phyloP scores from a whole-genome alignment of 108 stramenopile genomes.

The Skeletonema marinoi region DNA sequence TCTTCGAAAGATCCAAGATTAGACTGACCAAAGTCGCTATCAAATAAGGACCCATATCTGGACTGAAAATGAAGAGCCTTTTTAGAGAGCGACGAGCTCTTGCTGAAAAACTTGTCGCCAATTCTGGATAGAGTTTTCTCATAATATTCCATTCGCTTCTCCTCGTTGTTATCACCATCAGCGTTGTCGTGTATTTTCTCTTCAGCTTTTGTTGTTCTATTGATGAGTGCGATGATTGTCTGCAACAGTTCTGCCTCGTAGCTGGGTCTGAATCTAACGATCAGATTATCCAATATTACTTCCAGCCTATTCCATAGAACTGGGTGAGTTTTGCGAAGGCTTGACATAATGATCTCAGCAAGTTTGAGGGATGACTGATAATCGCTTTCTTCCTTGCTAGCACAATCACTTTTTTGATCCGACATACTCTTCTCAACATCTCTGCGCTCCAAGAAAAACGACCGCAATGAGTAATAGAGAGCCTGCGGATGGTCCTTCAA shows the following conservation, averaged over 20 bases:
- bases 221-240: slow-evolving; percentile 79
- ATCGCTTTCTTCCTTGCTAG: slow-evolving; percentile 25
- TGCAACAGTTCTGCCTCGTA: slow-evolving; percentile 91
- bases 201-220: slow-evolving; percentile 60
- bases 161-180: slow-evolving; percentile 50
- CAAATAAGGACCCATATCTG: slow-evolving; percentile 66
- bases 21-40: slow-evolving; percentile 60
- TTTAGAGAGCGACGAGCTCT: slow-evolving; percentile 46
- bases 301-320: slow-evolving; percentile 89
- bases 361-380: slow-evolving; percentile 46
- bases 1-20: slow-evolving; percentile 15
- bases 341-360: slow-evolving; percentile 90
- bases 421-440: slow-evolving; percentile 77
- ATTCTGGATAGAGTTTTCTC: slow-evolving; percentile 72
- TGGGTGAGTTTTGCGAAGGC: slow-evolving; percentile 81
- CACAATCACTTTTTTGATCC: slow-evolving; percentile 39
- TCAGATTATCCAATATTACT: slow-evolving; percentile 90
- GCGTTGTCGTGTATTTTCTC: slow-evolving; percentile 9
- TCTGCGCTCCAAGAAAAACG: slow-evolving; percentile 86
- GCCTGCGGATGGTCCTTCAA: slow-evolving; percentile 86
- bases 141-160: slow-evolving; percentile 54
- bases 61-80: slow-evolving; percentile 76
- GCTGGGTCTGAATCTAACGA: slow-evolving; percentile 88
- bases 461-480: slow-evolving; percentile 77
- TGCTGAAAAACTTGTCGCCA: slow-evolving; percentile 73